Conservation (phyloP, 345 rosid species). For the Salix brachista region DNA sequence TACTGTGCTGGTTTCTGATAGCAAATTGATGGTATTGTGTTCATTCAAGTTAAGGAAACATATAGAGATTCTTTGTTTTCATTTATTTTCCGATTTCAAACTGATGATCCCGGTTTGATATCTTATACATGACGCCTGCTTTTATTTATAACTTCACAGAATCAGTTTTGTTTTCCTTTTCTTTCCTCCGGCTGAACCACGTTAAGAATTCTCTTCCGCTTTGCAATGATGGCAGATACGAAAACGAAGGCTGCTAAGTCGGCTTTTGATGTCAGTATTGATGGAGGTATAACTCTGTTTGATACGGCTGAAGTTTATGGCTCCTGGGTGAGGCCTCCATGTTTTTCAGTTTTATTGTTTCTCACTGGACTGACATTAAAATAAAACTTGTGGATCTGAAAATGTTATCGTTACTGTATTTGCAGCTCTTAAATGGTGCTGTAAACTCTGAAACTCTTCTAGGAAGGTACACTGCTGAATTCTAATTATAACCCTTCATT, state of each 20-base stretch:
- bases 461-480: slow-evolving; percentile 53
- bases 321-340: slow-evolving; percentile 45
- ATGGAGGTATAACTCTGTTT: slow-evolving; percentile 66
- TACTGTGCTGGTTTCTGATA: no score
- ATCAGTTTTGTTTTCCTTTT: no score
- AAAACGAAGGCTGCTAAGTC: slow-evolving; percentile 78
- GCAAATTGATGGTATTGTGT: no score
- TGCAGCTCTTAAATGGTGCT: slow-evolving; percentile 70
- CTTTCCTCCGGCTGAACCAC: no score
- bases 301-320: slow-evolving; percentile 98
- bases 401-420: neutral
- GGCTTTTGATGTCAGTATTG: slow-evolving; percentile 72
- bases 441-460: slow-evolving; percentile 75
- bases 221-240: slow-evolving; percentile 44
- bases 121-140: no score
- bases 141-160: neutral
- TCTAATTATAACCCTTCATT: neutral
- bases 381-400: no score
- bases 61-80: no score
- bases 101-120: no score
- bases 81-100: no score
- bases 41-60: no score
- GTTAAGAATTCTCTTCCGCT: neutral
- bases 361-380: neutral
- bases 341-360: neutral